These are phyloP conservation scores for Thielaviopsis euricoi DNA, from an alignment of 2,329 filamentous ascomycete genomes.

Conservation along the genomic window DNA sequence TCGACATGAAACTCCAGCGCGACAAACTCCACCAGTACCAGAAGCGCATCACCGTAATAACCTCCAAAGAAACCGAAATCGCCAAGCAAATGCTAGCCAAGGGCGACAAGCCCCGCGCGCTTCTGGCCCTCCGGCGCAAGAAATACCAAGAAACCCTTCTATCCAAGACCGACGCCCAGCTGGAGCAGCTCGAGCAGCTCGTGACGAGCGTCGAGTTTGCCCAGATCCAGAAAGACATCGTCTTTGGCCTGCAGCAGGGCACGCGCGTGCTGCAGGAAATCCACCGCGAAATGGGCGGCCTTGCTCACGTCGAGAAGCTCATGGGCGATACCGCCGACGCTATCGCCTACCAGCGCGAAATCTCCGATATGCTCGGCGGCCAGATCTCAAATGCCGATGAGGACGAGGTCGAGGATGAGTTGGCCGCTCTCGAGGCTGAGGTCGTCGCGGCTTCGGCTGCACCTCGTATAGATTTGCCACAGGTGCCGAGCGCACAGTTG, in stretches of 20 bases:
- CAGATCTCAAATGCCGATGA: conserved; percentile 89
- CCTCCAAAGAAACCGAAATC: conserved; percentile 71
- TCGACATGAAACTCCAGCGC: conserved; percentile 93
- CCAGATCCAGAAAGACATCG: conserved; percentile 86
- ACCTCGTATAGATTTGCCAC: neutral
- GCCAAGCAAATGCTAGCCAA: conserved; percentile 66
- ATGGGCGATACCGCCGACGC: conserved; percentile 87
- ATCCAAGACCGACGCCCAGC: conserved; percentile 75
- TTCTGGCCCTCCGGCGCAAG: conserved; percentile 80
- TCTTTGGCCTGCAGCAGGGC: conserved; percentile 84
- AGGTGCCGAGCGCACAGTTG: neutral
- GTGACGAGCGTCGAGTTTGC: conserved; percentile 88
- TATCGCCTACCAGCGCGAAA: conserved; percentile 85
- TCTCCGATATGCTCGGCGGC: conserved; percentile 78
- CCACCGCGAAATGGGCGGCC: conserved; percentile 84
- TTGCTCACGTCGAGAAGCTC: conserved; percentile 87
- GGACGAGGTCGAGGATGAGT: conserved; percentile 92
- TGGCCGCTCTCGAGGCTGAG: conserved; percentile 55
- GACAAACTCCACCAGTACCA: conserved; percentile 97
- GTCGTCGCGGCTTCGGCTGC: conserved; percentile 10
- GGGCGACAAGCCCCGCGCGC: conserved; percentile 64
- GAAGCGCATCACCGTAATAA: conserved; percentile 71
- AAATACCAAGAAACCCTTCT: conserved; percentile 92
- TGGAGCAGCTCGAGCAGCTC: conserved; percentile 84
- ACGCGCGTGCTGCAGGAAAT: conserved; percentile 82